Evolutionary conservation across 768 basidiomycete genomes (phyloP).

Genomic region (Mycena metata): DNA sequence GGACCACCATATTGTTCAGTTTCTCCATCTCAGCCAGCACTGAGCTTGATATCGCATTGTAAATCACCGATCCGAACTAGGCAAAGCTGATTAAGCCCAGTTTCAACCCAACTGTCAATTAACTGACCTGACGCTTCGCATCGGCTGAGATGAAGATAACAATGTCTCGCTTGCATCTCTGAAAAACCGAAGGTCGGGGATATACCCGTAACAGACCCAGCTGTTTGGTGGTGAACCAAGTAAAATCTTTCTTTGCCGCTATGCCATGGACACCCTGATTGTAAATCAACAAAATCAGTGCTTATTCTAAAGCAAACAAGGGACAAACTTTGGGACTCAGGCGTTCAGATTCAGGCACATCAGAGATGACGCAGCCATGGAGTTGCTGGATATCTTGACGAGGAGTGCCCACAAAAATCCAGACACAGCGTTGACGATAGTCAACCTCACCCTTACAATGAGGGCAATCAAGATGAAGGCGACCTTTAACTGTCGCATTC

Average conservation of each 20-base stretch:
- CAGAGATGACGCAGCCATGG: background rate
- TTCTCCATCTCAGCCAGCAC: background rate
- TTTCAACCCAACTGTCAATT: background rate
- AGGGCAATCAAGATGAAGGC: background rate
- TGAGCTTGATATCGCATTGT: slow-evolving; percentile 1
- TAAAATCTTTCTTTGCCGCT: no score
- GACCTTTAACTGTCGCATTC: background rate
- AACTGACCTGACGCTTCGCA: background rate
- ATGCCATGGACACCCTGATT: no score
- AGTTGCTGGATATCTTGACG: background rate
- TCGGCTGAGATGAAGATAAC: background rate
- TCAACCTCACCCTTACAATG: background rate
- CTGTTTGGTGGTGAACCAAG: background rate
- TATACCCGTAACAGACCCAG: background rate
- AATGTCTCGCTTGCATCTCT: slow-evolving; percentile 1
- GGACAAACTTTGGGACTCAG: background rate
- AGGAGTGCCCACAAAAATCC: background rate
- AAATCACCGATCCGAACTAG: background rate
- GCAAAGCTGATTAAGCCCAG: background rate
- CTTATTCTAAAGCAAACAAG: background rate
- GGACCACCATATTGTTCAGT: background rate
- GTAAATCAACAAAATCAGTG: no score
- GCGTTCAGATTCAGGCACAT: background rate
- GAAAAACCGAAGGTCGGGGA: background rate
- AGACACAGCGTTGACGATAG: background rate